phyloP scores from a whole-genome alignment of 2,329 filamentous ascomycete species.

The Apiospora kogelbergensis region DNA sequence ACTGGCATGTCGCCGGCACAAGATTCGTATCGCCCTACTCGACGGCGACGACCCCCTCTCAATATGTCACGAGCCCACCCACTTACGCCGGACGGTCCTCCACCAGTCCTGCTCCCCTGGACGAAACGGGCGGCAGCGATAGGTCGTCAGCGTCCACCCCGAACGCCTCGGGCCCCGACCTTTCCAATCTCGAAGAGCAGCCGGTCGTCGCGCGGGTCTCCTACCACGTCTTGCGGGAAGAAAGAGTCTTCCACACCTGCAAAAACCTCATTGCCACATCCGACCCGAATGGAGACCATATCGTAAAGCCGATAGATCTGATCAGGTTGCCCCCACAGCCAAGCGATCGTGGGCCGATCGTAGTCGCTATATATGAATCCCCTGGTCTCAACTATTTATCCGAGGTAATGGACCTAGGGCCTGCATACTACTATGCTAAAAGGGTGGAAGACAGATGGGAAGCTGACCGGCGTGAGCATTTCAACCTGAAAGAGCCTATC shows the following conservation, averaged over 20 bases:
- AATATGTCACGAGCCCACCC: slow-evolving; percentile 44
- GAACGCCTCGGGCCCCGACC: slow-evolving; percentile 41
- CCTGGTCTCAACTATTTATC: slow-evolving; percentile 73
- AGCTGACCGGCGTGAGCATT: slow-evolving; percentile 42
- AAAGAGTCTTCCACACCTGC: slow-evolving; percentile 83
- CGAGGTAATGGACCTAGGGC: slow-evolving; percentile 74
- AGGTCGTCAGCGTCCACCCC: slow-evolving; percentile 36
- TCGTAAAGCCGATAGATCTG: slow-evolving; percentile 78
- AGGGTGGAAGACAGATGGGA: slow-evolving; percentile 54
- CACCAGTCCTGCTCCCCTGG: slow-evolving; percentile 36
- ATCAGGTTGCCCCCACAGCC: slow-evolving; percentile 67
- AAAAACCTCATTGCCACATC: slow-evolving; percentile 69
- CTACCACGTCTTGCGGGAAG: slow-evolving; percentile 77
- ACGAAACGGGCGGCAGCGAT: slow-evolving; percentile 38
- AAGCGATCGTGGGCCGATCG: slow-evolving; percentile 68
- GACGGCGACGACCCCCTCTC: slow-evolving; percentile 46
- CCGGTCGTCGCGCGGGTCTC: slow-evolving; percentile 81
- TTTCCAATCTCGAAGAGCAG: slow-evolving; percentile 55
- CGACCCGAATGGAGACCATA: slow-evolving; percentile 73
- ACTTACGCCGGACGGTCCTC: slow-evolving; percentile 40
- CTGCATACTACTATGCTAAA: slow-evolving; percentile 63
- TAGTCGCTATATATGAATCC: slow-evolving; percentile 79
- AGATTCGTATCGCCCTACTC: slow-evolving; percentile 54
- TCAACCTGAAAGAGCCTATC: slow-evolving; percentile 57
- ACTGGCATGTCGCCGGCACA: slow-evolving; percentile 76